phyloP scores from a whole-genome alignment of 768 basidiomycete species.

The Lyophyllum atratum region DNA sequence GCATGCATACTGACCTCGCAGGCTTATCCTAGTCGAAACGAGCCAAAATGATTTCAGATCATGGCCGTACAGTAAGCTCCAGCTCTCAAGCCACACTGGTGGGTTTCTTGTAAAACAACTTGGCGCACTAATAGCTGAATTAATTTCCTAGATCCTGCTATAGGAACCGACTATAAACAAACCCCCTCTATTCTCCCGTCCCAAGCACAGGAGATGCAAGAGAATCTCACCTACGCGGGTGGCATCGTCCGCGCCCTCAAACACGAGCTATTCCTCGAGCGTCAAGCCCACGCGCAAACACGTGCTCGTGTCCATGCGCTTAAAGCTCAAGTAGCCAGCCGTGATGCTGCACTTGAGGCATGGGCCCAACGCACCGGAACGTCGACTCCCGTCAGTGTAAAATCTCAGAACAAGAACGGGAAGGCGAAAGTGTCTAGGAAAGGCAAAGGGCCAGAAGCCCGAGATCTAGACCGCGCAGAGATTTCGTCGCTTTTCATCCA shows the following conservation, averaged over 20 bases:
- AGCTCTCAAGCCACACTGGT: constrained; percentile 42
- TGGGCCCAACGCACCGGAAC: constrained; percentile 2
- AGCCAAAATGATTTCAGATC: constrained; percentile 39
- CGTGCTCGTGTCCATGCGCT: constrained; percentile 39
- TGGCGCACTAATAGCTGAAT: not conserved
- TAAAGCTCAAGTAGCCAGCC: constrained; percentile 48
- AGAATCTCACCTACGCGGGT: constrained; percentile 29
- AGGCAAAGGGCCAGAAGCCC: not conserved
- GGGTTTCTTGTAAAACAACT: constrained; percentile 11
- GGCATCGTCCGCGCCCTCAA: constrained; percentile 39
- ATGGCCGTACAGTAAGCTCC: constrained; percentile 46
- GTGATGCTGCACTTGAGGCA: constrained; percentile 48
- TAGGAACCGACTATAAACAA: not conserved
- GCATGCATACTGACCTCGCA: not conserved
- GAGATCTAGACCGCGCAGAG: constrained; percentile 22
- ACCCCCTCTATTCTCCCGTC: not conserved
- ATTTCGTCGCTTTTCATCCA: constrained; percentile 33
- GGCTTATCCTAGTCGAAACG: constrained; percentile 32
- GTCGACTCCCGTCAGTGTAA: not conserved
- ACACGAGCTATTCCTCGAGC: constrained; percentile 40
- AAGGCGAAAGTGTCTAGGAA: not conserved
- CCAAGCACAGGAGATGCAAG: not conserved
- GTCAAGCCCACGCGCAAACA: constrained; percentile 35
- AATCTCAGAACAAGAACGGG: not conserved
- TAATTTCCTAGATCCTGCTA: not conserved